Base-by-base conservation (phyloP, 305 asterid genomes). In the Stenogyne calaminthoides region DNA sequence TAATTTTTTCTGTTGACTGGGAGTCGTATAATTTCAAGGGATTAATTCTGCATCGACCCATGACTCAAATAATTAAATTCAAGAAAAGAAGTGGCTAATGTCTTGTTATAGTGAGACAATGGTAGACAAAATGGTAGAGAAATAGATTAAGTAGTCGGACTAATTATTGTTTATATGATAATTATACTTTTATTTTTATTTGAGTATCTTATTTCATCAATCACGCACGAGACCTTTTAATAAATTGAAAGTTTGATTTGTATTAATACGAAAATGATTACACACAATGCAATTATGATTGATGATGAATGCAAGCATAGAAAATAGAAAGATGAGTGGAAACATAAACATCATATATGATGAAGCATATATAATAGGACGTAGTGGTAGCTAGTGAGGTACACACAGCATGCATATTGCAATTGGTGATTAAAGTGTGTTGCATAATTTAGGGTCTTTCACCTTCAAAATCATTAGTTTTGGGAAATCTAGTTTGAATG, bases 381-480 rank as follows among this genome's bases (percentile, higher is more conserved):
- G 9, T n/a, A 36, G 75, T 51, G 65, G 68, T 70, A 10, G 60
- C 7, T 18, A 76, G 86, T 79, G 86, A 73, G 20, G 68, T 83
- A 80, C 87, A 83, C 82, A 71, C 82, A 74, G 81, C 84, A 80
- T 77, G 87, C 84, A 83, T 55, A 32, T 32, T 32, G 3, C 32
- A 1, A 54, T 74, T 77, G 81, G 63, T 57, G 62, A 70, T 72
- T 14, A 61, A 49, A 18, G 52, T 66, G 68, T 15, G 15, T 16
- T 52, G 16, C 71, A 70, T 70, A 29, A 70, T 60, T 70, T 66
- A 36, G 42, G 18, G 44, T 61, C 69, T 75, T 60, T 47, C 70
- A 64, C 46, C 73, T 64, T 44, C 27, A 76, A 71, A 34, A 67
- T 62, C 70, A 69, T 77, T 44, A 64, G 64, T 70, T 70, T 51